phyloP scores from a whole-genome alignment of 2,329 filamentous ascomycete genomes.

The Trichoderma hamatum region DNA sequence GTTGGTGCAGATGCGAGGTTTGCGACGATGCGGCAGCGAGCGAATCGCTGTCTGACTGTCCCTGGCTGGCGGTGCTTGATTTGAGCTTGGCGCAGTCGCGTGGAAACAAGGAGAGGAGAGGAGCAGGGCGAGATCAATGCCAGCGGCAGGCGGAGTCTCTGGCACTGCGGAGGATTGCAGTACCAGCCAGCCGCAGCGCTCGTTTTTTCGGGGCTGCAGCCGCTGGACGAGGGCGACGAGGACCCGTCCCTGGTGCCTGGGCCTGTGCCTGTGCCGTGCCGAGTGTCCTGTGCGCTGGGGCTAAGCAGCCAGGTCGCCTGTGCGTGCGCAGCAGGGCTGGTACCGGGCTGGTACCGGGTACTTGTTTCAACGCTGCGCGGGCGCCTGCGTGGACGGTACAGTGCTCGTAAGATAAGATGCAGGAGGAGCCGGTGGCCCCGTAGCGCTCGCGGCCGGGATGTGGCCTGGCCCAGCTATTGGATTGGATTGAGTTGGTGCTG shows the following conservation, averaged over 20 bases:
- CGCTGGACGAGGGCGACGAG: not conserved
- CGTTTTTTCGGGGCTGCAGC: not conserved
- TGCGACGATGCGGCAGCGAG: not conserved
- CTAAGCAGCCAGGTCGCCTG: not conserved
- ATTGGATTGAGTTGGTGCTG: not conserved
- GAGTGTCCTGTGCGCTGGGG: conserved; percentile 7
- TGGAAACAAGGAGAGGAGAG: not conserved
- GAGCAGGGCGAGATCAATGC: conserved; percentile 3
- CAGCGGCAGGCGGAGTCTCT: not conserved
- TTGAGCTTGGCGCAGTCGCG: not conserved
- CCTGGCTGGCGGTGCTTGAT: not conserved
- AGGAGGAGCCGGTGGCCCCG: conserved; percentile 15
- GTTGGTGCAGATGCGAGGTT: not conserved
- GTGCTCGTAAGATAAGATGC: conserved; percentile 8
- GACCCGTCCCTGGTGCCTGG: conserved; percentile 3
- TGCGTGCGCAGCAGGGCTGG: not conserved
- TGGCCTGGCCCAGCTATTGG: conserved; percentile 1
- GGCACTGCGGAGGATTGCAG: not conserved
- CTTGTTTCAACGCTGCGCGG: not conserved
- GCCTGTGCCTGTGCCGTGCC: conserved; percentile 13
- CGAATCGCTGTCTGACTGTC: not conserved
- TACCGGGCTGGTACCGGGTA: not conserved
- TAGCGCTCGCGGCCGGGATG: conserved; percentile 18
- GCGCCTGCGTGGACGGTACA: not conserved
- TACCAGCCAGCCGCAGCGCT: not conserved